These are phyloP conservation scores for Willaertia magna DNA, from an alignment of 208 protist genomes.

Conservation along the genomic window DNA sequence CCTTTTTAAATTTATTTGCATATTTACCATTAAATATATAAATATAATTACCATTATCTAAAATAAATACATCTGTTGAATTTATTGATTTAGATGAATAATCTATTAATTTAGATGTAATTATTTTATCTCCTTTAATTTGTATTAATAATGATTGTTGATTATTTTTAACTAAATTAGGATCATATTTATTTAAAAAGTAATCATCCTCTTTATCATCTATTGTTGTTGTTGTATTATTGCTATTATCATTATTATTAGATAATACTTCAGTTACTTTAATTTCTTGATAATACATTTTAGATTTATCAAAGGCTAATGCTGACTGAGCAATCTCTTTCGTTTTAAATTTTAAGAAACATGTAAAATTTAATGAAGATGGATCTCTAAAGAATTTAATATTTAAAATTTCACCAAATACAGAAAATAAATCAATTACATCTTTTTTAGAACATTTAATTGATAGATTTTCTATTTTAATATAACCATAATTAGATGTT, in stretches of 20 bases:
- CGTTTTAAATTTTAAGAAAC: background rate
- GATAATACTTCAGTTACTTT: background rate
- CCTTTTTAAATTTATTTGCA: background rate
- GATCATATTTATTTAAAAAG: background rate
- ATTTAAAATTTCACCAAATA: background rate
- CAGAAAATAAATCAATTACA: background rate
- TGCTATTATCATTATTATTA: background rate
- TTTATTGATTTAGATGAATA: conserved; percentile 16
- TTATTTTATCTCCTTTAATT: conserved; percentile 3
- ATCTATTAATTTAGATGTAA: background rate
- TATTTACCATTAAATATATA: conserved; percentile 20
- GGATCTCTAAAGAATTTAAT: background rate
- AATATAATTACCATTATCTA: conserved; percentile 26
- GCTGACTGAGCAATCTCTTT: background rate
- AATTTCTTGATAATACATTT: background rate
- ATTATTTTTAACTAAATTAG: background rate
- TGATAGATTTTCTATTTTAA: background rate
- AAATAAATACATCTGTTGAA: conserved; percentile 37
- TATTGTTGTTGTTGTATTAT: background rate
- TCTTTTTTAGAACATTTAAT: background rate
- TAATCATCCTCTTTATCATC: background rate
- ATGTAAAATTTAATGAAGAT: too few relatives aligned
- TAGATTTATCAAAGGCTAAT: background rate
- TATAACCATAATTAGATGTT: background rate
- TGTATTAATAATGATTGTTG: background rate